These are phyloP conservation scores for Leccinum olivaceopallidum DNA, from an alignment of 768 basidiomycete species.

Conservation along the genomic window DNA sequence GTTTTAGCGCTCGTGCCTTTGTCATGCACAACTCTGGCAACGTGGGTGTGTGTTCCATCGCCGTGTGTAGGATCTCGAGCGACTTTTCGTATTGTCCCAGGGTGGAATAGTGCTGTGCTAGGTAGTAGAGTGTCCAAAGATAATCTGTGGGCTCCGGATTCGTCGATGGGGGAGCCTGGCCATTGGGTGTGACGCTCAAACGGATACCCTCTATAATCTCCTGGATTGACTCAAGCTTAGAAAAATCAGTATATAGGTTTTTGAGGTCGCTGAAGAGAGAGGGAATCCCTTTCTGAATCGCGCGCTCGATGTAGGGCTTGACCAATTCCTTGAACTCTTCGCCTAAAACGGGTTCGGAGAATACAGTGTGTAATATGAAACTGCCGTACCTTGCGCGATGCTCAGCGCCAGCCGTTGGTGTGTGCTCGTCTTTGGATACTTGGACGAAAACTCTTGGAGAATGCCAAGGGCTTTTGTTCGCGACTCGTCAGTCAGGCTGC, in stretches of 20 bases:
- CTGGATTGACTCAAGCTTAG: slow-evolving; percentile 70
- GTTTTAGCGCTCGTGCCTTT: slow-evolving; percentile 82
- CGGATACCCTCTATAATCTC: slow-evolving; percentile 59
- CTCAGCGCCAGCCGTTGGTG: slow-evolving; percentile 75
- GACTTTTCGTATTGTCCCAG: slow-evolving; percentile 49
- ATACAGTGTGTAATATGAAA: background rate
- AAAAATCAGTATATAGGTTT: slow-evolving; percentile 64
- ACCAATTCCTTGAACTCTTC: slow-evolving; percentile 68
- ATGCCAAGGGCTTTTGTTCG: slow-evolving; percentile 53
- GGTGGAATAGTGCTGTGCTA: slow-evolving; percentile 85
- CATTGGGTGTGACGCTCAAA: slow-evolving; percentile 36
- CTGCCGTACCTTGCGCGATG: slow-evolving; percentile 50
- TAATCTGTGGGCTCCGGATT: slow-evolving; percentile 68
- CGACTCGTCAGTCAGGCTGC: slow-evolving; percentile 47
- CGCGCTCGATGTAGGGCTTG: slow-evolving; percentile 64
- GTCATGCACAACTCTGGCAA: slow-evolving; percentile 87
- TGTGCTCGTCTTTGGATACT: slow-evolving; percentile 66
- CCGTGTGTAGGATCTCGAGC: slow-evolving; percentile 60
- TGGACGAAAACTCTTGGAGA: slow-evolving; percentile 59
- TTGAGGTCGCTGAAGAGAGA: slow-evolving; percentile 94
- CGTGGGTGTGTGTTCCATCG: slow-evolving; percentile 86
- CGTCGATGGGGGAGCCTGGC: slow-evolving; percentile 27
- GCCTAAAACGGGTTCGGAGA: slow-evolving; percentile 36
- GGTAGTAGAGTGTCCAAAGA: slow-evolving; percentile 94
- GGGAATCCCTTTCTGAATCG: slow-evolving; percentile 83